Base-by-base conservation (phyloP, 345 rosid species). In the Citrus medica region DNA sequence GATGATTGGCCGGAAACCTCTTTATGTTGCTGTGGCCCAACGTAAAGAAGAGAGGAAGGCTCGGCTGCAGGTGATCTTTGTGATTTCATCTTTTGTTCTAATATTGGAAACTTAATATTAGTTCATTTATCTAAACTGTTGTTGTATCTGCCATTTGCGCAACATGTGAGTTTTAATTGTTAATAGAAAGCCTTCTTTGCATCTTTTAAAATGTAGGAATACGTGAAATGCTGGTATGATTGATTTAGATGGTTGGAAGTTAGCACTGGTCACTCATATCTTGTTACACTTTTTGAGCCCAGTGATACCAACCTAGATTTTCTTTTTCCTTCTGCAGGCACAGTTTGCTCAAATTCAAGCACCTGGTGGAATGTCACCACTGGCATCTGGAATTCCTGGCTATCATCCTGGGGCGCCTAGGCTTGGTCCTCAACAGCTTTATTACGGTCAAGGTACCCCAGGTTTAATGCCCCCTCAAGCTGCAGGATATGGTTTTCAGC, bases 21-120 rank as follows among this genome's bases (percentile, higher is more conserved):
- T 92, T 19, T 92, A 89, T 80, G 87, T 91, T 37, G 93, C 97
- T 13, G 79, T 91, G 53, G 97, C 97, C 42, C 94, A 92, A 77
- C 92, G 93, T 81, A 92, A 84, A 78, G 97, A 91, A 67, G 97
- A 92, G 71, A 90, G 97, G 81, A 85, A 83, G 70, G 88, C 84
- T 59, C 84, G 82, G 59, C 87, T 92, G 51, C 94, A 91, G 94
- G 97, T 92, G 73, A 73, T 71, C 58, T 73, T 63, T 65, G 1
- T 69, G 25, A 67, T 67, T 71, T 63, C 71, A 13, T 71, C 21
- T 58, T 69, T 81, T 59, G 27, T 64, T 27, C 25, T 75, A 28
- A 55, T 58, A 48, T 32, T 24, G 28, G 72, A 71, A 79, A 30
- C 32, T 75, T 69, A 19, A 9, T 56, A 25, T 30, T 4, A 10